Conservation (phyloP, 331 rosid genomes). For the Malus hybrid region DNA sequence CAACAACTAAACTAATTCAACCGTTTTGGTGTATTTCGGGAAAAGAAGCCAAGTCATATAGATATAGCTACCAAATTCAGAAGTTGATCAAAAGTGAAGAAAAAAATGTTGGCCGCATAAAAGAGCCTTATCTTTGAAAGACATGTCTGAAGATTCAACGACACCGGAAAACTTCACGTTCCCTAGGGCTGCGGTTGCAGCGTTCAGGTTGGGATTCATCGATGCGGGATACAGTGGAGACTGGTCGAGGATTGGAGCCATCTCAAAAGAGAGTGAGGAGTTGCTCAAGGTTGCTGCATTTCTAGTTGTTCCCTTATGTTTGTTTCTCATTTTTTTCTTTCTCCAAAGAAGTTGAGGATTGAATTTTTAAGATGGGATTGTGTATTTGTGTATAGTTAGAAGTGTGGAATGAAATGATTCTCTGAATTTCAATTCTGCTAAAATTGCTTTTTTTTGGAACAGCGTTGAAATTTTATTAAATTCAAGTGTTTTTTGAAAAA, state of each 20-base stretch:
- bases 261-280: slow-evolving; percentile 54
- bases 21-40: too few relatives aligned
- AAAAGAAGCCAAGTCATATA: too few relatives aligned
- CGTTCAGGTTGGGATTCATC: slow-evolving; percentile 67
- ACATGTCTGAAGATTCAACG: slow-evolving; percentile 16
- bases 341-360: slow-evolving; percentile 25
- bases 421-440: too few relatives aligned
- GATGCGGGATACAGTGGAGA: slow-evolving; percentile 97
- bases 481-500: too few relatives aligned
- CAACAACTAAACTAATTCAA: too few relatives aligned
- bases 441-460: too few relatives aligned
- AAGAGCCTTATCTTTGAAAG: slow-evolving; percentile 29
- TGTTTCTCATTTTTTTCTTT: slow-evolving; percentile 49
- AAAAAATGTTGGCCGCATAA: slow-evolving; percentile 23
- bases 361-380: background rate
- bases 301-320: slow-evolving; percentile 56
- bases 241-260: slow-evolving; percentile 91
- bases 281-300: slow-evolving; percentile 66
- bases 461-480: too few relatives aligned
- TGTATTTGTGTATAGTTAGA: too few relatives aligned
- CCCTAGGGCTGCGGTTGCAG: slow-evolving; percentile 44
- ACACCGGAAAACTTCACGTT: slow-evolving; percentile 5
- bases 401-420: too few relatives aligned
- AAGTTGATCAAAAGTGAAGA: background rate
- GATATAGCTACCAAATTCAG: too few relatives aligned